Conservation (phyloP, 805 yeast genomes). For the Saccharomycopsis amapae region DNA sequence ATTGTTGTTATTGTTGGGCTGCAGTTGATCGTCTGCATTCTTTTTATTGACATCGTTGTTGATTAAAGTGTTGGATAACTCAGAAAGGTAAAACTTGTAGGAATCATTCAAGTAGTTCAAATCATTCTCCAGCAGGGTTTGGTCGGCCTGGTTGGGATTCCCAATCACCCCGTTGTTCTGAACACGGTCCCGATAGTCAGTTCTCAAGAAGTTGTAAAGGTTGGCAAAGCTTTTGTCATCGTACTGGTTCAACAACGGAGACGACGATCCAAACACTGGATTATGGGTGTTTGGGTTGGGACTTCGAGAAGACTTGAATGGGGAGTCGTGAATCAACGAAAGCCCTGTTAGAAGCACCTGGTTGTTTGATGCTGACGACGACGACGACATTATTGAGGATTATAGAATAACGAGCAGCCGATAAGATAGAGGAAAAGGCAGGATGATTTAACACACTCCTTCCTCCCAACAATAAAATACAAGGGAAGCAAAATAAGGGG, state of each 20-base stretch:
- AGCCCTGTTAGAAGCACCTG: constrained; percentile 20
- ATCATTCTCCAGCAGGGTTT: constrained; percentile 6
- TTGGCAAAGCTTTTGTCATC: constrained; percentile 6
- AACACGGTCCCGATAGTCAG: constrained; percentile 12
- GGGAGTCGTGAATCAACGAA: constrained; percentile 21
- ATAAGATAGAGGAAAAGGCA: too few relatives aligned
- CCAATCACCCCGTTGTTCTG: constrained; percentile 13
- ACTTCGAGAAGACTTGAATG: constrained; percentile 14
- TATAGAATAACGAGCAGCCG: too few relatives aligned
- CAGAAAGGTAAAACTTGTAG: constrained; percentile 19
- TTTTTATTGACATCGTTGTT: constrained; percentile 3
- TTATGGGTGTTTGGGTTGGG: constrained; percentile 3
- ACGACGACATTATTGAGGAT: too few relatives aligned
- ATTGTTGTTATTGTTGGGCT: neutral
- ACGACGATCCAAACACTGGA: constrained; percentile 1
- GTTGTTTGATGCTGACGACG: neutral
- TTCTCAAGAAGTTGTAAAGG: constrained; percentile 8
- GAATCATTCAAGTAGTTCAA: constrained; percentile 19
- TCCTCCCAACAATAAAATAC: too few relatives aligned
- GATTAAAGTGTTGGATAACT: constrained; percentile 17
- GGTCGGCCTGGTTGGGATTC: neutral
- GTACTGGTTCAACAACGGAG: constrained; percentile 8
- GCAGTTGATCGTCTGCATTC: neutral
- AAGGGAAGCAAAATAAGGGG: too few relatives aligned
- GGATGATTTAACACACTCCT: too few relatives aligned